Conservation (phyloP, 2,329 filamentous ascomycete species). For the Pseudocercospora musae region DNA sequence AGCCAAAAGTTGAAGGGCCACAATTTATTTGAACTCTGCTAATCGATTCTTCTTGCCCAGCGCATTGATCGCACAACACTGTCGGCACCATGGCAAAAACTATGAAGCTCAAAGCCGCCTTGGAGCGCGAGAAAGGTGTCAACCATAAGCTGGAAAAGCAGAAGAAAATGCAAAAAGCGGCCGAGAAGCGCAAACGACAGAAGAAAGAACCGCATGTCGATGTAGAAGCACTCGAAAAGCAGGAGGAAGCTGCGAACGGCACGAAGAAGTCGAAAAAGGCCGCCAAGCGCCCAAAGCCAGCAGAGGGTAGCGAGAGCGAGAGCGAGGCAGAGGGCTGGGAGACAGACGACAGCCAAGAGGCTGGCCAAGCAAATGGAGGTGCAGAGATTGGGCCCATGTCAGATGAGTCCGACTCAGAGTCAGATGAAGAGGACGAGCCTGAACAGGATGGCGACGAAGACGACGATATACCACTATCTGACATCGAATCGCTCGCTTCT, state of each 20-base stretch:
- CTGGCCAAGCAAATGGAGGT: conserved; percentile 42
- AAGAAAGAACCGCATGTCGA: conserved; percentile 38
- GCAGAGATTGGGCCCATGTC: conserved; percentile 33
- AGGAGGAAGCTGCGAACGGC: conserved; percentile 23
- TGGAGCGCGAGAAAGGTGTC: conserved; percentile 57
- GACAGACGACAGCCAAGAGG: conserved; percentile 33
- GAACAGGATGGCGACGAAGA: conserved; percentile 57
- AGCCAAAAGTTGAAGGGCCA: not conserved
- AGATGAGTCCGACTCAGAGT: conserved; percentile 38
- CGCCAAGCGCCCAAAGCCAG: conserved; percentile 28
- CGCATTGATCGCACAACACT: not conserved
- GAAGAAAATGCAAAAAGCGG: conserved; percentile 52
- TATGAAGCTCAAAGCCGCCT: conserved; percentile 56
- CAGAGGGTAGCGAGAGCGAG: conserved; percentile 28
- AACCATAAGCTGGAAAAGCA: conserved; percentile 71
- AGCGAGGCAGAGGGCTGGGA: conserved; percentile 32
- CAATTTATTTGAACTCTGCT: conserved; percentile 1
- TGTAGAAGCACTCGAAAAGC: conserved; percentile 28
- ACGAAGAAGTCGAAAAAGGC: conserved; percentile 14
- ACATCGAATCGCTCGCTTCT: conserved; percentile 73
- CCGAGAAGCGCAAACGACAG: conserved; percentile 47
- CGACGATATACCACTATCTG: conserved; percentile 84
- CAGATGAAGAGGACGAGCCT: conserved; percentile 33
- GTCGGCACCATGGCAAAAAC: conserved; percentile 45
- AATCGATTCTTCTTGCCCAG: not conserved